Evolutionary conservation across 495 filamentous ascomycete species (phyloP), one percentile per base, ranked within the genome.

Genomic region (Xylaria bambusicola): DNA sequence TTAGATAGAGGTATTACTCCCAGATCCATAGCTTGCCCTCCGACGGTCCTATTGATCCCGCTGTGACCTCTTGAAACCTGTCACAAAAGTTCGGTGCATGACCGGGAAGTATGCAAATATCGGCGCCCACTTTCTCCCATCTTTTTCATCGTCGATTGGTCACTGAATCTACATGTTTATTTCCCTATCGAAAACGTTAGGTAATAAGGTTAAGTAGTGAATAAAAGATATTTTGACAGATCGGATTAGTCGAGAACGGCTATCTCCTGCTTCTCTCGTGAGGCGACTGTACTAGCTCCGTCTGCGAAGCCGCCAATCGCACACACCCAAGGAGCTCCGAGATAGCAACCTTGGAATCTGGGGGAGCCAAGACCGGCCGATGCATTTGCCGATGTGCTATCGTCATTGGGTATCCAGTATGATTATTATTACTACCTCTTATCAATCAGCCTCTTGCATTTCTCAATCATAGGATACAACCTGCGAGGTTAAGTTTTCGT

Each of bases 201-300:
- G 50, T 53, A 42, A 53, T n/a, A n/a, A n/a, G n/a, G n/a, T n/a
- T n/a, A n/a, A n/a, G n/a, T n/a, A n/a, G n/a, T n/a, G n/a, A n/a
- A n/a, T n/a, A n/a, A n/a, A n/a, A n/a, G n/a, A n/a, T n/a, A n/a
- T n/a, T n/a, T n/a, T n/a, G n/a, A n/a, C 21, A 53, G 12, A 41
- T 18, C 33, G 33, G 33, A 38, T 41, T n/a, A 41, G 50, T 41
- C 6, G 13, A 27, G 18, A 20, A 29, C 15, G 23, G 26, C 45
- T 15, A 20, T 49, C 55, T 40, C 46, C 26, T 41, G 46, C 46
- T 57, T 27, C 35, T 56, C n/a, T 50, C 7, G 33, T 20, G 46
- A 41, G 49, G 55, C 42, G 55, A 58, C 21, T 33, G 40, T 35
- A 24, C 54, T 49, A 56, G 52, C 53, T 27, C 52, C 42, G 31